These are phyloP conservation scores for Picochlorum sp. DNA, from an alignment of 139 green algal genomes.

Conservation along the genomic window DNA sequence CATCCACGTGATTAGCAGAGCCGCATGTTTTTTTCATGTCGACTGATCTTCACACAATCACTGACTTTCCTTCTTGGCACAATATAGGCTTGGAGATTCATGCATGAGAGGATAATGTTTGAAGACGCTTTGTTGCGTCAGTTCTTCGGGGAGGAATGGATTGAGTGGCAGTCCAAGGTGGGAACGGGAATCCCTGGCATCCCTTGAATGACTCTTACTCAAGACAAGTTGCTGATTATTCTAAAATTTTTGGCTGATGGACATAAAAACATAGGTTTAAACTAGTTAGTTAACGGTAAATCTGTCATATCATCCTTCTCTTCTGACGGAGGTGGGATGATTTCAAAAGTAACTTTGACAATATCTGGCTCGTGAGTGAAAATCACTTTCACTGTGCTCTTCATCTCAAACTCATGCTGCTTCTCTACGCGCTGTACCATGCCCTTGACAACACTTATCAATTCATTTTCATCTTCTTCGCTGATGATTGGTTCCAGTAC, in stretches of 20 bases:
- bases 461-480: background rate
- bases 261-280: too few species aligned
- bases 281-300: too few species aligned
- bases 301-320: too few species aligned
- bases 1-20: too few species aligned
- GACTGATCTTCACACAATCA: too few species aligned
- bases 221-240: background rate
- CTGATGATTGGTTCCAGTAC: slow-evolving; percentile 2
- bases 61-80: too few species aligned
- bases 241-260: too few species aligned
- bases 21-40: too few species aligned
- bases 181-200: slow-evolving; percentile 41
- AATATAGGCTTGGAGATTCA: slow-evolving; percentile 54
- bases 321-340: too few species aligned
- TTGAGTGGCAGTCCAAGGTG: slow-evolving; percentile 25
- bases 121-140: slow-evolving; percentile 46
- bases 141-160: slow-evolving; percentile 53
- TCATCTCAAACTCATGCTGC: background rate
- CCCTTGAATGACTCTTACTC: slow-evolving; percentile 10
- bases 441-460: background rate
- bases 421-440: background rate
- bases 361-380: background rate
- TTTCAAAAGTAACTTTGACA: background rate
- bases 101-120: slow-evolving; percentile 30
- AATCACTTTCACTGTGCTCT: background rate